Evolutionary conservation across 140 eudicot species (phyloP), one percentile per base, ranked within the genome.

Genomic region (Flaveria floridana): DNA sequence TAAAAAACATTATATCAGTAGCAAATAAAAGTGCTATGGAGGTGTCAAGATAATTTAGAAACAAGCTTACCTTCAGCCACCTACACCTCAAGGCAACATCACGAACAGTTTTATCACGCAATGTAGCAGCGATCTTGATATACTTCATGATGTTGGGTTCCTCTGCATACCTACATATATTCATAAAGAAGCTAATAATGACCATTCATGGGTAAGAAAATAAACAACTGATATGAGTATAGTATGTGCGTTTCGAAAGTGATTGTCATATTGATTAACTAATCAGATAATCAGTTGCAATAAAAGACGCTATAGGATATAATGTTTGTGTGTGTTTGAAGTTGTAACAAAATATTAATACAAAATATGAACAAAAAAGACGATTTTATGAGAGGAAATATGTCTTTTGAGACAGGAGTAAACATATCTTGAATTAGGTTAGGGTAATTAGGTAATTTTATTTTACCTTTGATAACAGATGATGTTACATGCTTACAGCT

Each of bases 11-110:
- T 30, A 59, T 41, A 39, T 63, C 39, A 41, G n/a, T 52, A 64
- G n/a, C 10, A 52, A 53, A 72, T 3, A 23, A 41, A 39, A 26
- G 26, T 7, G 13, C 14, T 15, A 42, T 51, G 20, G 41, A 65
- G 7, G 55, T 19, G 28, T 62, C 16, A 63, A 20, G 7, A 23
- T 23, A 63, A 21, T 18, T 30, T 5, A 30, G 71, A 50, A 15
- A 65, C 34, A 25, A 80, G 78, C 94, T 89, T 80, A 91, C 97
- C 88, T 73, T 80, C 89, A 89, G 82, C 97, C 97, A 91, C 65
- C 88, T 78, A 80, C 97, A 91, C 75, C 97, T 88, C 74, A 91
- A 81, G 68, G 97, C 96, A 80, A 91, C 97, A 85, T 91, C 96
- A 30, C 97, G 91, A 30, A 91, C 97, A 76, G 97, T 91, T 86